Base-by-base conservation (phyloP, 139 green algal genomes). In the Spirogloea muscicola region DNA sequence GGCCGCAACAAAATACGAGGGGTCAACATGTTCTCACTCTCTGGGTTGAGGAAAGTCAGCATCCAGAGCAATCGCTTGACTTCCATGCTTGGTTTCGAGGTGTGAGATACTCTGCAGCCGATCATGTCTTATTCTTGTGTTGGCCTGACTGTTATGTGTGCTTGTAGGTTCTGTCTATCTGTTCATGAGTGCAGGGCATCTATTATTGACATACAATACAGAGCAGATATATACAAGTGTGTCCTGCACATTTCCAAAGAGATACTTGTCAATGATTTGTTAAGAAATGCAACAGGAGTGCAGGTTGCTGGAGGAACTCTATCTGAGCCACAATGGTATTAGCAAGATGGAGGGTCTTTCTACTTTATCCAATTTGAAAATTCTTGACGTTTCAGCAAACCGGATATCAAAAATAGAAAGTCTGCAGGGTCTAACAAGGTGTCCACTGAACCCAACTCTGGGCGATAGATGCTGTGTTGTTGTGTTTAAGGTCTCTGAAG, bases 271-370 rank as follows among this genome's bases (percentile, higher is more conserved):
- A n/a, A n/a, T n/a, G n/a, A n/a, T n/a, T n/a, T n/a, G n/a, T n/a
- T n/a, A n/a, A n/a, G n/a, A 55, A 21, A 31, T 60, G 18, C 5
- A 27, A 41, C 49, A 80, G 72, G 55, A 29, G 1, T 83, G 68
- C 44, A 41, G 10, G 39, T 27, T 33, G 7, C 51, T 83, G n/a
- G 43, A 83, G 69, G 76, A 83, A 58, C 83, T 98, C 55, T 97
- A 97, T 76, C 77, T 98, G 7, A 89, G 76, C 69, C 90, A 97
- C 77, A 97, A 97, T 65, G 90, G 90, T 60, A 94, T 97, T 41
- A 43, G 36, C 38, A n/a, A 29, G 10, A 80, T 82, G 74, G 51
- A 94, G 74, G 83, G 74, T 2, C 74, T 96, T 10, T 85, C 87
- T 36, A 68, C 7, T 1, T 66, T 94, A 27, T 70, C 63, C 3